Percentiles rank a stretch among this genome's conserved stretches.
phyloP scores from a whole-genome alignment of 2,329 filamentous ascomycete genomes.

The Lasiodiplodia theobromae region DNA sequence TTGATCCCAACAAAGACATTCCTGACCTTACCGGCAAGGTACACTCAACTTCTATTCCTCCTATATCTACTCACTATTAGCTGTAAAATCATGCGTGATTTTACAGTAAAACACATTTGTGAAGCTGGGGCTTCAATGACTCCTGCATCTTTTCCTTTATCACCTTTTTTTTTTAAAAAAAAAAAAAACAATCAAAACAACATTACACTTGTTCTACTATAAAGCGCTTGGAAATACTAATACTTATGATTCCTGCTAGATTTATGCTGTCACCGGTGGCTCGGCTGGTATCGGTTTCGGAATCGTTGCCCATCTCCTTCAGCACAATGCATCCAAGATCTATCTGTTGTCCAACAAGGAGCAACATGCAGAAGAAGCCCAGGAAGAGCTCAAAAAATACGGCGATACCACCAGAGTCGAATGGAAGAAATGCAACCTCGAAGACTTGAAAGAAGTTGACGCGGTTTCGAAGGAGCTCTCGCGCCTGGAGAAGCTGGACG shows the following conservation, averaged over 20 bases:
- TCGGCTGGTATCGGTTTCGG: conserved; percentile 60
- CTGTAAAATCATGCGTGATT: not conserved
- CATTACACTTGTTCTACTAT: not conserved
- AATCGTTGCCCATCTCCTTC: conserved; percentile 60
- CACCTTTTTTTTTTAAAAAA: too few relatives aligned
- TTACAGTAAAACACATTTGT: not conserved
- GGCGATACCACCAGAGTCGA: conserved; percentile 56
- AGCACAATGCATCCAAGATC: conserved; percentile 56
- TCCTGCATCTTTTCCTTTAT: not conserved
- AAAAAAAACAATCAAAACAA: too few relatives aligned
- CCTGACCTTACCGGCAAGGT: conserved; percentile 50
- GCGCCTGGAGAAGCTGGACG: conserved; percentile 54
- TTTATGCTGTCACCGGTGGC: conserved; percentile 58
- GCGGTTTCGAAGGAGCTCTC: conserved; percentile 54
- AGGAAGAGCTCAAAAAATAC: conserved; percentile 52
- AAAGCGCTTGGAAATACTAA: too few relatives aligned
- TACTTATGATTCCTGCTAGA: conserved; percentile 35
- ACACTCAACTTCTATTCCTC: not conserved
- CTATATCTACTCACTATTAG: not conserved
- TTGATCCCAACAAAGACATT: conserved; percentile 50
- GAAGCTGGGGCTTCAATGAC: not conserved
- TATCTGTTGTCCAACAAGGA: conserved; percentile 60
- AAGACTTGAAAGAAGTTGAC: conserved; percentile 55
- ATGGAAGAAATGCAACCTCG: conserved; percentile 55
- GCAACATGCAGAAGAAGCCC: conserved; percentile 55